These are phyloP conservation scores for Penicillium paradoxum DNA, from an alignment of 495 filamentous ascomycete genomes.

Conservation along the genomic window DNA sequence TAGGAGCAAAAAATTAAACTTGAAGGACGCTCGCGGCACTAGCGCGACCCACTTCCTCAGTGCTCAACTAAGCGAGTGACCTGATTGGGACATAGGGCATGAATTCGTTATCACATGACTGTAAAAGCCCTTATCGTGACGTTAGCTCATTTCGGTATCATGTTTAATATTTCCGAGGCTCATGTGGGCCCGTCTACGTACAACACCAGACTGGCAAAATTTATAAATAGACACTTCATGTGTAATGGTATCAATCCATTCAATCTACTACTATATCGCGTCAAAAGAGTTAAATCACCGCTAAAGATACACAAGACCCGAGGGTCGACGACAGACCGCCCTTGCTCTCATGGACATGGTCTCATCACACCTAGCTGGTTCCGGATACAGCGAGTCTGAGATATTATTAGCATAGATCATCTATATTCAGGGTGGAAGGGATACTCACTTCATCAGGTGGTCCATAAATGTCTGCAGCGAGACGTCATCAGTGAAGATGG, in stretches of 20 bases:
- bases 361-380: conserved; percentile 47
- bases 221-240: neutral
- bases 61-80: conserved; percentile 35
- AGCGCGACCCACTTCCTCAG: conserved; percentile 16
- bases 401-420: conserved; percentile 25
- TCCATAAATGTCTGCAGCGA: conserved; percentile 99
- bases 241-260: conserved; percentile 29
- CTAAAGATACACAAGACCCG: conserved; percentile 48
- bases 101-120: conserved; percentile 25
- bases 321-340: conserved; percentile 33
- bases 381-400: conserved; percentile 58
- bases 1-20: conserved; percentile 15
- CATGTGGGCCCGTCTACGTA: neutral
- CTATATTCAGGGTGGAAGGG: neutral
- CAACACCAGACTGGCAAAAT: neutral
- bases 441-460: conserved; percentile 95
- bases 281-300: conserved; percentile 34
- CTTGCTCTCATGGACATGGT: conserved; percentile 33
- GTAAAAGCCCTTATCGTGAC: neutral
- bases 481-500: conserved; percentile 99
- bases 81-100: conserved; percentile 26
- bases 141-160: conserved; percentile 7
- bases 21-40: conserved; percentile 14
- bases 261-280: conserved; percentile 38
- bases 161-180: neutral